phyloP scores from a whole-genome alignment of 192 early-diverging fungal genomes.

The Mortierella hygrophila region DNA sequence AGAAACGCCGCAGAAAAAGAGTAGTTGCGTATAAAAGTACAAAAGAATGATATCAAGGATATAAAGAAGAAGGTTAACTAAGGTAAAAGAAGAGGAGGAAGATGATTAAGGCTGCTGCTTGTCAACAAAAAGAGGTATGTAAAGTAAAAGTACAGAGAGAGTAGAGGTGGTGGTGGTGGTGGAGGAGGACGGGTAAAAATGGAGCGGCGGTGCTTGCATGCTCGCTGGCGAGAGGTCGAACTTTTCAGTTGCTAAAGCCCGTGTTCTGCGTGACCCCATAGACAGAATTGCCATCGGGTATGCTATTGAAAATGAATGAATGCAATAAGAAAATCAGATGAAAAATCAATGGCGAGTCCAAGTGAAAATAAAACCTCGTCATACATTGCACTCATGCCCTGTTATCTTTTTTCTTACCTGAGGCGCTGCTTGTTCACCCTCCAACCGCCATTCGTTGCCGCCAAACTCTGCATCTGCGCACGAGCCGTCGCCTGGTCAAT shows the following conservation, averaged over 20 bases:
- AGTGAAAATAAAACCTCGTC: neutral
- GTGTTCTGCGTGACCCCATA: slow-evolving; percentile 26
- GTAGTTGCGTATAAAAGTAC: neutral
- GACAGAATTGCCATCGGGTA: slow-evolving; percentile 34
- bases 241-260: neutral
- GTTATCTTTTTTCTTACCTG: slow-evolving; percentile 19
- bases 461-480: slow-evolving; percentile 52
- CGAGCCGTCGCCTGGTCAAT: slow-evolving; percentile 53
- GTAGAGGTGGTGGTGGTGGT: neutral
- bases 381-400: neutral
- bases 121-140: neutral
- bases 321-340: neutral
- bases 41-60: neutral
- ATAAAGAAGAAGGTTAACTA: neutral
- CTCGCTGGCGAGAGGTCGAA: neutral
- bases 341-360: neutral
- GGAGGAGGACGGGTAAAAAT: neutral
- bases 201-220: neutral
- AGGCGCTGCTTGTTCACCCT: slow-evolving; percentile 51
- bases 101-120: neutral
- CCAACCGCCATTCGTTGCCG: slow-evolving; percentile 46
- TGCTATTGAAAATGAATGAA: neutral
- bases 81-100: neutral
- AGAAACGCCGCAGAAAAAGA: neutral
- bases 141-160: slow-evolving; percentile 1